Conservation (phyloP, 1,284 basidiomycete species). For the Ustilago nuda region DNA sequence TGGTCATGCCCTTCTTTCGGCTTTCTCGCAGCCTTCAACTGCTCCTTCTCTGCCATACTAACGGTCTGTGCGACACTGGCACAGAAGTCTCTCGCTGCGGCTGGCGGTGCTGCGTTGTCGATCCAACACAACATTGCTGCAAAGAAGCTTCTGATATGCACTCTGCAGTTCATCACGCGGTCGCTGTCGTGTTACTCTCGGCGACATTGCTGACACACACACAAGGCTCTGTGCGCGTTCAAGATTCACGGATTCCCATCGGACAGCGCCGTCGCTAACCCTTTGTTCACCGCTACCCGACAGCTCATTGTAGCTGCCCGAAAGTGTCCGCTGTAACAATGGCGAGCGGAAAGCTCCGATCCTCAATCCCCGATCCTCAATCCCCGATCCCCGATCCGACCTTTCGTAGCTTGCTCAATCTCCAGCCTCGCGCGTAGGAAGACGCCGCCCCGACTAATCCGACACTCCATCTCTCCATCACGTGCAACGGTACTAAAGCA, state of each 20-base stretch:
- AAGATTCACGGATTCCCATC: not conserved
- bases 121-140: not conserved
- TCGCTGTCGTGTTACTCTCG: not conserved
- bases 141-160: not conserved
- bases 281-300: not conserved
- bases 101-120: not conserved
- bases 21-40: not conserved
- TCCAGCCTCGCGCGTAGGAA: not conserved
- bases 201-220: not conserved
- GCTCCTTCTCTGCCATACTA: not conserved
- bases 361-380: no score
- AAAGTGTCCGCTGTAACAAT: not conserved
- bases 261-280: not conserved
- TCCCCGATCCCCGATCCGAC: no score
- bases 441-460: not conserved
- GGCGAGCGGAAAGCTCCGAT: not conserved
- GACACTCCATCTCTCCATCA: no score
- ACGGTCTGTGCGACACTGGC: not conserved
- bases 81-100: not conserved
- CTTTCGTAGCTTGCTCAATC: not conserved
- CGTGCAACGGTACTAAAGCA: not conserved
- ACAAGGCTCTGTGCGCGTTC: not conserved
- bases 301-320: not conserved
- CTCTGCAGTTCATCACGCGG: not conserved
- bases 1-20: not conserved